Percentiles rank a stretch among this genome's conserved stretches.
These are phyloP conservation scores for Rubroshorea leprosula DNA, from an alignment of 345 rosid species.

Conservation along the genomic window DNA sequence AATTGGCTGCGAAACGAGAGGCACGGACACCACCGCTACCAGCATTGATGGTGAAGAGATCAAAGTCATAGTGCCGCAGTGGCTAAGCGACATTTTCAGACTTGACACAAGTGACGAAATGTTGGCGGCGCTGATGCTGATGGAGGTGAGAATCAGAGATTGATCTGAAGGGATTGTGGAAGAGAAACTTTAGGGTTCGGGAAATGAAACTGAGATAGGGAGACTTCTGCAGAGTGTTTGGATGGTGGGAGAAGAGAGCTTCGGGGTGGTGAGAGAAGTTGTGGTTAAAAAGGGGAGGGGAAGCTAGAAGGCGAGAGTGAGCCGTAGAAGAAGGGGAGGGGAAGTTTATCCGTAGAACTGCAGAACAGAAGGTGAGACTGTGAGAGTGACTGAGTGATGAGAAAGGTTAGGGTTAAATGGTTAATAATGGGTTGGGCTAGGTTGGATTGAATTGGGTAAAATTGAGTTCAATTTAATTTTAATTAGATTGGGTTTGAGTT, in stretches of 20 bases:
- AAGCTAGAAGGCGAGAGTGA: no score
- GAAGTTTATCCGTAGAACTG: no score
- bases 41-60: slow-evolving; percentile 92
- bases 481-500: no score
- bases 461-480: no score
- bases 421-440: no score
- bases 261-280: slow-evolving; percentile 46
- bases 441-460: no score
- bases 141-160: slow-evolving; percentile 12
- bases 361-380: no score
- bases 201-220: slow-evolving; percentile 24
- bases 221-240: slow-evolving; percentile 37
- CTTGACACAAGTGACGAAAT: slow-evolving; percentile 40
- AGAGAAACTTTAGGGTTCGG: slow-evolving; percentile 31
- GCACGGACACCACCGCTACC: slow-evolving; percentile 98
- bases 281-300: no score
- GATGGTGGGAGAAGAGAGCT: slow-evolving; percentile 53
- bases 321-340: no score
- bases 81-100: slow-evolving; percentile 58
- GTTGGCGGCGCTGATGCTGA: slow-evolving; percentile 26
- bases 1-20: slow-evolving; percentile 80
- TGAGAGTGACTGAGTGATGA: no score
- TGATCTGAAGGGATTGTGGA: slow-evolving; percentile 19
- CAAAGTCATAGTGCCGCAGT: slow-evolving; percentile 62
- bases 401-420: no score